Percentiles rank a stretch among this genome's conserved stretches.
These are phyloP conservation scores for Pezicula neosporulosa DNA, from an alignment of 2,329 filamentous ascomycete species.

Conservation along the genomic window DNA sequence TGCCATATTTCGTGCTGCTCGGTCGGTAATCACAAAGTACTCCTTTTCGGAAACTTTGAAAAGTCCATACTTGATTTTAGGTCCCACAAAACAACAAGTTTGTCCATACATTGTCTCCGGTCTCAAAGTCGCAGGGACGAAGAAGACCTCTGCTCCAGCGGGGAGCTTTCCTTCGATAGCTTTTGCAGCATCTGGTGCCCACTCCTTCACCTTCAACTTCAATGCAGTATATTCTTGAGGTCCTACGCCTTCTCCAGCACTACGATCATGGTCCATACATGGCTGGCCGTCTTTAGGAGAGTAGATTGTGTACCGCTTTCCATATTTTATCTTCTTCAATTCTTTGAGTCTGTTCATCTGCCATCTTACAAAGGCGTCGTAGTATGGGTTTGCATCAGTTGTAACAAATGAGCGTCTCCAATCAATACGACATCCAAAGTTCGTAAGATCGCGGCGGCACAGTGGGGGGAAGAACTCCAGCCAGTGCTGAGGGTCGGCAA, in stretches of 20 bases:
- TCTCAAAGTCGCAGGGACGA: conserved; percentile 86
- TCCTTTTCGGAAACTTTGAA: conserved; percentile 77
- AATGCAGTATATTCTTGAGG: conserved; percentile 91
- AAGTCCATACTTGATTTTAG: conserved; percentile 83
- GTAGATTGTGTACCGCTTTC: conserved; percentile 91
- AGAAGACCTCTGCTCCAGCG: conserved; percentile 74
- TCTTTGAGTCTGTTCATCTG: conserved; percentile 93
- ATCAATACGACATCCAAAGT: conserved; percentile 83
- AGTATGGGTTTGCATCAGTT: conserved; percentile 95
- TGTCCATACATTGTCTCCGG: conserved; percentile 99
- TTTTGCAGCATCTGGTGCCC: conserved; percentile 73
- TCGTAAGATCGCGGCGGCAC: conserved; percentile 74
- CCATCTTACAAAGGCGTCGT: conserved; percentile 93
- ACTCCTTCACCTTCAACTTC: conserved; percentile 88
- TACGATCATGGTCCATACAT: conserved; percentile 84
- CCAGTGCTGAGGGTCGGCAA: conserved; percentile 90
- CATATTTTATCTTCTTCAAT: conserved; percentile 89
- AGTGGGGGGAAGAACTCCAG: conserved; percentile 87
- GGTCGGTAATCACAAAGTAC: conserved; percentile 80
- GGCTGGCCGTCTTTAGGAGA: conserved; percentile 84
- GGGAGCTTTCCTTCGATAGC: conserved; percentile 76
- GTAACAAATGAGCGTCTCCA: conserved; percentile 93
- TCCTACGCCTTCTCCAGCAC: conserved; percentile 74
- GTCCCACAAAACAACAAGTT: conserved; percentile 91
- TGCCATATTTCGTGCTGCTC: conserved; percentile 90